These are phyloP conservation scores for Hordeum marinum DNA, from an alignment of 176 grass and related monocot genomes.

Conservation along the genomic window DNA sequence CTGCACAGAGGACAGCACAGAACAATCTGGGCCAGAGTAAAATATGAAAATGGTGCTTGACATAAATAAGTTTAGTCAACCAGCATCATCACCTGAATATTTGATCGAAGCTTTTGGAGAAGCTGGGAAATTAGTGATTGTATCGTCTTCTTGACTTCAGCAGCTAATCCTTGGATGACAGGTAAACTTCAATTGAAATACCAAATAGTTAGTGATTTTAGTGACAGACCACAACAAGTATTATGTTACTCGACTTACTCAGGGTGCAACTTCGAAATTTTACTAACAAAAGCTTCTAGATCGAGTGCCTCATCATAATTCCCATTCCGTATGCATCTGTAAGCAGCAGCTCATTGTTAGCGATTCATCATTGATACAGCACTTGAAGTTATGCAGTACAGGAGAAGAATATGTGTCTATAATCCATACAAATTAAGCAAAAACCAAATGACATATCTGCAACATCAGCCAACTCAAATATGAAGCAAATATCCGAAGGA, in stretches of 20 bases:
- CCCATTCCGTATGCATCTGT: slow-evolving; percentile 95
- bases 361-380: slow-evolving; percentile 1
- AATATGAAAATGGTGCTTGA: not conserved
- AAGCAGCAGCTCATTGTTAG: slow-evolving; percentile 9
- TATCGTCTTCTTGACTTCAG: slow-evolving; percentile 86
- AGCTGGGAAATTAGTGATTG: slow-evolving; percentile 96
- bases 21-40: not conserved
- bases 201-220: slow-evolving; percentile 24
- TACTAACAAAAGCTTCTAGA: slow-evolving; percentile 88
- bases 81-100: slow-evolving; percentile 68
- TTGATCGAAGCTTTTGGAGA: slow-evolving; percentile 95
- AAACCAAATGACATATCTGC: slow-evolving; percentile 7
- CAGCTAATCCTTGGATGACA: slow-evolving; percentile 88
- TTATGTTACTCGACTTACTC: slow-evolving; percentile 61
- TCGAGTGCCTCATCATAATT: slow-evolving; percentile 99
- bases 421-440: not conserved
- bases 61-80: not conserved
- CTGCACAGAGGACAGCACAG: not conserved
- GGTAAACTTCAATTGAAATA: slow-evolving; percentile 76
- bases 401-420: not conserved
- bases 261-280: slow-evolving; percentile 83
- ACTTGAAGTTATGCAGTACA: slow-evolving; percentile 2
- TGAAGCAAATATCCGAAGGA: not conserved
- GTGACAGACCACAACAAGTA: not conserved
- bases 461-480: not conserved